Base-by-base conservation (phyloP, 352 stramenopile species). In the Phytopythium vexans region DNA sequence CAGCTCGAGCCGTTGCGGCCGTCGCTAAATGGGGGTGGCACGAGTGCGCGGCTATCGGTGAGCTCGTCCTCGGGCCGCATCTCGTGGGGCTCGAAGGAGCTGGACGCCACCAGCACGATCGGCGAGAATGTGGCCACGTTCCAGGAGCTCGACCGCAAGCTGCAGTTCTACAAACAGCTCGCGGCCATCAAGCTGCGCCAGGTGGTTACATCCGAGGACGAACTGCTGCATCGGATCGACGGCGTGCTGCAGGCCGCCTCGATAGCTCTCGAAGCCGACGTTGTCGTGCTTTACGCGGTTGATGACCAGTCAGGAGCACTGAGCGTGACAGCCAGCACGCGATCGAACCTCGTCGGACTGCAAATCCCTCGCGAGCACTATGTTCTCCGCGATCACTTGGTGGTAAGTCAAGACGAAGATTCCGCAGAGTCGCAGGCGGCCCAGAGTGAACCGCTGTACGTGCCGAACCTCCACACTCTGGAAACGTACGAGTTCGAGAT, bases 81-180 rank as follows among this genome's bases (percentile, higher is more conserved):
- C n/a, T 71, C 58, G 14, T 66, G 72, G 52, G 68, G 78, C 45
- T 72, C 69, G 15, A 77, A 64, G 33, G 58, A 69, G 12, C 44
- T 74, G 55, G 67, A 77, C 4, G 42, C 60, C 1, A 56, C 63
- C 42, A 76, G 62, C 38, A 82, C 69, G 1, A 64, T 68, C 16
- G 56, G 52, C 35, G 71, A 81, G 32, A 67, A 76, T 31, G 36
- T 77, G n/a, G 36, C 15, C n/a, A 62, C 60, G 14, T 64, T 75
- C 40, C 49, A 65, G 31, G 58, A 70, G 37, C 38, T 77, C 35
- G 70, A 85, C 45, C 50, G 68, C 27, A 74, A 84, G 39, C 56
- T 84, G 35, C 65, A 74, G 42, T 88, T 89, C 51, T 89, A 86
- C 45, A 73, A 71, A 33, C 65, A 79, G 34, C 68, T 88, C 4